phyloP scores from a whole-genome alignment of 2,329 filamentous ascomycete genomes.

The Neofusicoccum kwambonambiense region DNA sequence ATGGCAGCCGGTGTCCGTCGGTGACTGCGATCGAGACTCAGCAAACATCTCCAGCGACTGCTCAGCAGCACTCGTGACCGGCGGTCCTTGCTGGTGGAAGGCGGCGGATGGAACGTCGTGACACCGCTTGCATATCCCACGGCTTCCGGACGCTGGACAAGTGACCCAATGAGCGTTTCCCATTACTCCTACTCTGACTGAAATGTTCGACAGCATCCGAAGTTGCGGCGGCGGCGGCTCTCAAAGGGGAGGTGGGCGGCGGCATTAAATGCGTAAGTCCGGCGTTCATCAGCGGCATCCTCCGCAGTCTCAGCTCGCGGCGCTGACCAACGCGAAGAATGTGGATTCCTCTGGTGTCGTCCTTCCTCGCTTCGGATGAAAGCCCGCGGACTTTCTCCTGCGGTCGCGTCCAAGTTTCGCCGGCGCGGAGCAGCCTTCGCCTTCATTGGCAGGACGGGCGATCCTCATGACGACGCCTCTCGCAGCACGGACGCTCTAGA shows the following conservation, averaged over 20 bases:
- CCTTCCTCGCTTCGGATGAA: neutral
- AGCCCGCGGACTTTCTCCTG: neutral
- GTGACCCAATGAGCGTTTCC: neutral
- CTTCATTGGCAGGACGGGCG: constrained; percentile 1
- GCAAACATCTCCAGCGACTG: neutral
- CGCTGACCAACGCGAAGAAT: neutral
- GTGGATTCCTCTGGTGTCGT: neutral
- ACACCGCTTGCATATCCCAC: neutral
- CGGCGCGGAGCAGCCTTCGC: neutral
- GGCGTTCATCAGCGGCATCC: neutral
- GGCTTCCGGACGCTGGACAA: neutral
- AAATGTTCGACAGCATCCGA: neutral
- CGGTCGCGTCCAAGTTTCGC: neutral
- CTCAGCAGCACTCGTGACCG: neutral
- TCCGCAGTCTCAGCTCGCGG: neutral
- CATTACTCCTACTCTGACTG: neutral
- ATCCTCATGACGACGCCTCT: constrained; percentile 1
- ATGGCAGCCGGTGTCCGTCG: neutral
- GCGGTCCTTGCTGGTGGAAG: neutral
- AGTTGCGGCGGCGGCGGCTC: neutral
- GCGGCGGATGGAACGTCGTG: constrained; percentile 1
- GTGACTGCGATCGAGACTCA: neutral
- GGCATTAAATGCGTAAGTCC: neutral
- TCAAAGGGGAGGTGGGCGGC: neutral
- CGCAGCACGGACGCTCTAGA: neutral